Base-by-base conservation (phyloP, 768 basidiomycete genomes). In the Naganishia vaughanmartiniae region DNA sequence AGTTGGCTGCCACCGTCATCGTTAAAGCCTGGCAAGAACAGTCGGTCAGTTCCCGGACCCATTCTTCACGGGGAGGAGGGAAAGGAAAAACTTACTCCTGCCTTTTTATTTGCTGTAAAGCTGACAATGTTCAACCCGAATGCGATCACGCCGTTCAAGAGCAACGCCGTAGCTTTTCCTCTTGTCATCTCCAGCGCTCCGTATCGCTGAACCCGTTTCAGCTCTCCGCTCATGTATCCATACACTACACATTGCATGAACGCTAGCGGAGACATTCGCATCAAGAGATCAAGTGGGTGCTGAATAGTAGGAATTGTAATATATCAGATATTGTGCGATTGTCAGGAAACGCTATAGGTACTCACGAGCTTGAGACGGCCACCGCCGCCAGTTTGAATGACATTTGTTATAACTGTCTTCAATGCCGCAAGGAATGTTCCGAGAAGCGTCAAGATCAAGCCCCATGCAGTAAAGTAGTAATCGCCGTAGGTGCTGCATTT, bases 21-120 rank as follows among this genome's bases (percentile, higher is more conserved):
- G 82, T 79, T 71, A 84, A 75, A n/a, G 82, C 31, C 71, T 72
- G 39, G 42, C 19, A 26, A 28, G 34, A 26, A 51, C 42, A 42
- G 4, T 7, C 19, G 48, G 4, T 26, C n/a, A 51, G 24, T 51
- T 51, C 24, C 2, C 21, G 4, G 1, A n/a, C 3, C 12, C 34
- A 54, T 21, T 19, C 11, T n/a, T 21, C 4, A 19, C 24, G 15
- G 33, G 14, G 17, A 57, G n/a, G 28, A 60, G 19, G 7, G 24
- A 53, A 14, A 84, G 67, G 71, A 90, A 89, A n/a, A 7, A 68
- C 71, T 67, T 36, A 72, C 89, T 1, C 93, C 93, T 0, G 92
- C 89, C 78, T 90, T 88, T 81, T 89, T 89, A 83, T 98, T 99
- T n/a, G 96, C 91, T 48, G 90, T 91, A 77, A 99, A 96, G 79